Base-by-base conservation (phyloP, 768 basidiomycete species). In the Russula sp. region DNA sequence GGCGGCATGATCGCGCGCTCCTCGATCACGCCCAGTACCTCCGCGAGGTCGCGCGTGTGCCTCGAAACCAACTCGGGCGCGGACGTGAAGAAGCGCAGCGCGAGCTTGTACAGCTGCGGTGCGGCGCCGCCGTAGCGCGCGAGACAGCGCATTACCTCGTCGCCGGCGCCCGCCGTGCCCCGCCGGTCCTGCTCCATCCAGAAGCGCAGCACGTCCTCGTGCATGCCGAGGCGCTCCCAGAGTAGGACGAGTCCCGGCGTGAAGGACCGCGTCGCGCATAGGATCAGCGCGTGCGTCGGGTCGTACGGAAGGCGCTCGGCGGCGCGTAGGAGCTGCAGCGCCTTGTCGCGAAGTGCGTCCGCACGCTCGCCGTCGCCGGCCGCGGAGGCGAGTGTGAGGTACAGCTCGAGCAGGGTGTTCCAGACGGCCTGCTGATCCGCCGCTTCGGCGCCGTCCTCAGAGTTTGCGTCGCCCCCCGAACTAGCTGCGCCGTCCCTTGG, bases 211-310 rank as follows among this genome's bases (percentile, higher is more conserved):
- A 98, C 86, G 66, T 97, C 95, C 68, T 98, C 96, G 71, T 93
- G 91, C 96, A 97, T 95, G 7, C 90, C 93, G 76, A 94, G 78
- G 63, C 82, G 85, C 75, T 97, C 97, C 91, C 94, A 98, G 2
- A 98, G 78, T 5, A 90, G 74, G 3, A 98, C 88, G 11, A 96
- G 80, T 1, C 97, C 97, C 0, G 83, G 81, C 0, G 86, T 93
- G 68, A 93, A 97, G 13, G 76, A 79, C 42, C 83, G 80, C 32
- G 86, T 91, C 7, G 94, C 93, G 74, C 96, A 98, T 1, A 99
- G 80, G 42, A 99, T 89, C n/a, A 98, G 77, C 3, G 95, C 97
- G 70, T 98, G 96, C 43, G 84, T 94, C 3, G 83, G 79, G 68
- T 99, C 96, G 69, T 91, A 93, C 0, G 92, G 92, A 7, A 79